Evolutionary conservation across 257 asterid genomes (phyloP), one percentile per base, ranked within the genome.

Genomic region (Solanum clarkiae): DNA sequence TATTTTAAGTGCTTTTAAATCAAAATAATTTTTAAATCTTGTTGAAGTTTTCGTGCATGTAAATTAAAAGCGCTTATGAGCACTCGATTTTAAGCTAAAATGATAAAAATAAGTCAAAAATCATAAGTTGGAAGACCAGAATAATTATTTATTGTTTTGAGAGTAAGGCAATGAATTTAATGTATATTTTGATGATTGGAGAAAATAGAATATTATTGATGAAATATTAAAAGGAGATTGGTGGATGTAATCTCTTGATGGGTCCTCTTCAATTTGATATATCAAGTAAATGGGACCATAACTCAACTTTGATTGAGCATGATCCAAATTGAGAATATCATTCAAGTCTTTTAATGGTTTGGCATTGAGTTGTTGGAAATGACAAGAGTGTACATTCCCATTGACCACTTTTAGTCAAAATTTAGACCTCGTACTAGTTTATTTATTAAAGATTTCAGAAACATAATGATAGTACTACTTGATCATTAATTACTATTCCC

Each of bases 231-330:
- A 80, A 55, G 60, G 62, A 68, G 4, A 82, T 6, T 51, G 17
- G 79, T 49, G 84, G 56, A 81, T 51, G 45, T 26, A 65, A 83
- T 36, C n/a, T 87, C 18, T 85, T 87, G 87, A 69, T 45, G 86
- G 92, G 89, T 63, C 93, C 91, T 74, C 88, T 65, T 80, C 88
- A 53, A 51, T 51, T 24, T 77, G 82, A 77, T 89, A 85, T 72
- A 91, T 91, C 24, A 77, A 85, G 93, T 82, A 90, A 86, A 90
- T 90, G 87, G 94, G 93, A 89, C 94, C 95, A 91, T 88, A 72
- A 81, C 75, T 62, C 79, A 82, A 84, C 88, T 91, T 90, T 90
- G 89, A 86, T 87, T 77, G 84, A 90, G 92, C 86, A 84, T 74
- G 88, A 82, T 86, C 77, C 82, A 85, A 87, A 84, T 77, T 77